Evolutionary conservation across 2,329 filamentous ascomycete species (phyloP).

Genomic region (Dactylellina drechsleri): DNA sequence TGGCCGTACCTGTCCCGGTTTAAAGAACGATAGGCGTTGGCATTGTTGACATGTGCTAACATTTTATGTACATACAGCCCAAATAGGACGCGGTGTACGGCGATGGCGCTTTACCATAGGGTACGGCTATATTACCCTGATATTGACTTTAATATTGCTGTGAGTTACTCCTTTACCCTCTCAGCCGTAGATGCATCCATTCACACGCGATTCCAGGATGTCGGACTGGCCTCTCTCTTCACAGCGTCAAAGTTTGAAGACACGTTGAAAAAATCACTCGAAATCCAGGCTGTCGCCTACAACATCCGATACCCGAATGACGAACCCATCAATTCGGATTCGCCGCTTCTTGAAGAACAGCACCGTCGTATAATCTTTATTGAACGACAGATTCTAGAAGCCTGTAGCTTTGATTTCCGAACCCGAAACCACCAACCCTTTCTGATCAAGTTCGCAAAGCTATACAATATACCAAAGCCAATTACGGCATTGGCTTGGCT

Average conservation of each 20-base stretch:
- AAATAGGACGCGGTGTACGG: constrained; percentile 89
- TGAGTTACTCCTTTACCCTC: constrained; percentile 57
- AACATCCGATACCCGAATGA: constrained; percentile 73
- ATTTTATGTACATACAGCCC: constrained; percentile 68
- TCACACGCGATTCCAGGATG: constrained; percentile 70
- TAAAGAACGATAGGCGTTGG: too few species aligned
- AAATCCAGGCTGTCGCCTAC: constrained; percentile 89
- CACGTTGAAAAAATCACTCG: constrained; percentile 93
- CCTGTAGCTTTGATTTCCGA: constrained; percentile 91
- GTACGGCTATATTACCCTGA: constrained; percentile 88
- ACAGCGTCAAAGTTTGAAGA: constrained; percentile 98
- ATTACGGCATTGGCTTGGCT: constrained; percentile 78
- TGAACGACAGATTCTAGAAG: constrained; percentile 91
- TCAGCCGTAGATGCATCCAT: neutral
- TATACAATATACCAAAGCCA: constrained; percentile 67
- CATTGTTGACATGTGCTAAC: neutral
- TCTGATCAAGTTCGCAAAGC: constrained; percentile 79
- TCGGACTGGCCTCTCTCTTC: constrained; percentile 86
- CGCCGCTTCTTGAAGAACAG: constrained; percentile 81
- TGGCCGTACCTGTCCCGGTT: constrained; percentile 46
- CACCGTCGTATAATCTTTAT: constrained; percentile 86
- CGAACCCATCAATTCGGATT: constrained; percentile 64
- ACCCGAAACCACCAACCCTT: constrained; percentile 87
- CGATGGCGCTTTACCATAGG: constrained; percentile 91
- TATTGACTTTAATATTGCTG: constrained; percentile 79